Base-by-base conservation (phyloP, 805 yeast species). In the Vanderwaltozyma polyspora region DNA sequence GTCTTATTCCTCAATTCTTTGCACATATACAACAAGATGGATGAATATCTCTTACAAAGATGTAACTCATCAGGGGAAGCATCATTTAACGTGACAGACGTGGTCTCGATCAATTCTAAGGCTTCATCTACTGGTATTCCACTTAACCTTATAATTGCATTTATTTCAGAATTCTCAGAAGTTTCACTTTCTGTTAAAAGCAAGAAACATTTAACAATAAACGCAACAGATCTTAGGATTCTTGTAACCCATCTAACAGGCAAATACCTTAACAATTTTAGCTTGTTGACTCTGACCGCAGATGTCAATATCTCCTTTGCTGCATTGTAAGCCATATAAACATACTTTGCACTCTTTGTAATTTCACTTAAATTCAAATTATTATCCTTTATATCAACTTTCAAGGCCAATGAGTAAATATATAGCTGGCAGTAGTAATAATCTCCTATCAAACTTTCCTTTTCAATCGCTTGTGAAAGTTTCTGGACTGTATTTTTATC, bases 181-280 rank as follows among this genome's bases (percentile, higher is more conserved):
- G 41, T 38, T 14, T 46, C 49, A 40, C 44, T 43, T 6, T 41
- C 49, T 0, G 81, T 72, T 19, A 80, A 61, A 0, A 84, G 78
- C 42, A 79, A 53, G 49, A 83, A 76, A 49, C 93, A 82, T 57
- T 87, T 89, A 11, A 89, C 91, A 34, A 89, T 70, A 52, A 86
- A 87, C 2, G 95, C 91, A 10, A 85, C 85, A 0, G 95, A 83
- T 46, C 89, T 74, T 15, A 87, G 86, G 19, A 85, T 75, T 34
- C 94, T 67, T 0, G 83, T 79, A 6, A 81, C 76, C 94, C 95
- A 86, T 42, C 95, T 64, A n/a, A 85, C 86, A 1, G 97, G 95
- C 77, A 86, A 84, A 50, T 68, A 79, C 37, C 75, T 66, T 35
- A 85, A 60, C 64, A 79, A 60, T 38, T 70, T 72, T 38, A 79